Conservation (phyloP, 352 stramenopile species). For the Blastocystis sp. region DNA sequence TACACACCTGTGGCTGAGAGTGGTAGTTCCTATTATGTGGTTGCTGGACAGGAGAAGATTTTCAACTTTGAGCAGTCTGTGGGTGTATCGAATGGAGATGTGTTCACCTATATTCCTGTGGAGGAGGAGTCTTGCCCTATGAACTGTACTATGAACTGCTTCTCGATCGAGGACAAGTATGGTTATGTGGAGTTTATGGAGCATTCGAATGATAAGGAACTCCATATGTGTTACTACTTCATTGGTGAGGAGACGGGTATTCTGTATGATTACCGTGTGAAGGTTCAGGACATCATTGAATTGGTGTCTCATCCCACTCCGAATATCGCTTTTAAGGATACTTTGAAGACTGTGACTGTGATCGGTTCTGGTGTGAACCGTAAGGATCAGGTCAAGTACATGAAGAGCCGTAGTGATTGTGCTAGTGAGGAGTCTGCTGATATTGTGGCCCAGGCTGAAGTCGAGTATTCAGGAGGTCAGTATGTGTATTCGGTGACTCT, state of each 20-base stretch:
- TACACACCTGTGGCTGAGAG: background rate
- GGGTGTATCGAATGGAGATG: background rate
- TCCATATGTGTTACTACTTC: constrained; percentile 62
- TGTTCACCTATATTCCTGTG: constrained; percentile 57
- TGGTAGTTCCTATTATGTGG: background rate
- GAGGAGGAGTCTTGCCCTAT: background rate
- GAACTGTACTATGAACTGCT: constrained; percentile 17
- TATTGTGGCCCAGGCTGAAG: background rate
- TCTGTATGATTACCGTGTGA: background rate
- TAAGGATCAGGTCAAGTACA: constrained; percentile 43
- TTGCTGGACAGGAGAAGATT: constrained; percentile 18
- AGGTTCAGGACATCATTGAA: background rate
- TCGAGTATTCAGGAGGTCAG: background rate
- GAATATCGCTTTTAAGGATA: constrained; percentile 5
- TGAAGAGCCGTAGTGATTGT: constrained; percentile 12
- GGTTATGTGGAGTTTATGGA: constrained; percentile 16
- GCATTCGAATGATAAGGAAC: constrained; percentile 28
- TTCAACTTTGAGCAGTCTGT: constrained; percentile 44
- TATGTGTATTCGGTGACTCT: constrained; percentile 6
- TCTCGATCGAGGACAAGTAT: background rate
- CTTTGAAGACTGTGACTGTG: constrained; percentile 8
- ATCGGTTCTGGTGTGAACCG: constrained; percentile 13
- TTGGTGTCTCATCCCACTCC: constrained; percentile 7
- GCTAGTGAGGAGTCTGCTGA: background rate
- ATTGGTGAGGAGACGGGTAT: background rate